Evolutionary conservation across 2,329 filamentous ascomycete species (phyloP).

Genomic region (Trichoderma guizhouense): DNA sequence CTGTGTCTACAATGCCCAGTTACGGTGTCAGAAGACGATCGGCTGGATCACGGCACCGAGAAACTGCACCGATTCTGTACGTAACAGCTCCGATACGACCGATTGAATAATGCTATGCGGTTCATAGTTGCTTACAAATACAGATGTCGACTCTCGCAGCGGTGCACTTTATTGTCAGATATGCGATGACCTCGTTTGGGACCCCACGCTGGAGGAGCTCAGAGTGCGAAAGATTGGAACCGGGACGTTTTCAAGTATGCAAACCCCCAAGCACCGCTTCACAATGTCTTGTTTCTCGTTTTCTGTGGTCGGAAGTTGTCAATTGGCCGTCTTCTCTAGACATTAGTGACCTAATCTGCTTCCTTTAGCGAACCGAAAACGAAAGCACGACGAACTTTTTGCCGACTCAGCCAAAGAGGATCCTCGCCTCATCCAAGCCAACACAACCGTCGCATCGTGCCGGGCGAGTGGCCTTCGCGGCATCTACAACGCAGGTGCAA

Average conservation of each 20-base stretch:
- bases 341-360: constrained; percentile 8
- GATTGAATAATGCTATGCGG: not conserved
- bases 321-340: not conserved
- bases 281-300: not conserved
- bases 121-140: constrained; percentile 26
- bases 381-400: constrained; percentile 71
- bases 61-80: constrained; percentile 73
- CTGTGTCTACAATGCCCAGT: constrained; percentile 70
- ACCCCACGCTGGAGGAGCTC: constrained; percentile 74
- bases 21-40: constrained; percentile 64
- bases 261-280: not conserved
- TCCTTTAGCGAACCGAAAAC: constrained; percentile 58
- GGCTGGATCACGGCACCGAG: constrained; percentile 62
- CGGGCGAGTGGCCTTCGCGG: constrained; percentile 84
- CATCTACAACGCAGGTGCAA: constrained; percentile 97
- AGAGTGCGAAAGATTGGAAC: constrained; percentile 67
- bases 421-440: constrained; percentile 70
- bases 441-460: constrained; percentile 77
- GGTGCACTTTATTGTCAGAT: constrained; percentile 77
- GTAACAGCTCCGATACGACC: constrained; percentile 23
- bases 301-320: not conserved
- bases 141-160: constrained; percentile 74
- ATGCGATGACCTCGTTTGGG: constrained; percentile 80
- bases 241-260: constrained; percentile 61
- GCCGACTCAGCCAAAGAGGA: constrained; percentile 65